These are phyloP conservation scores for Crataegus laevigata DNA, from an alignment of 306 rosid species.

Conservation along the genomic window DNA sequence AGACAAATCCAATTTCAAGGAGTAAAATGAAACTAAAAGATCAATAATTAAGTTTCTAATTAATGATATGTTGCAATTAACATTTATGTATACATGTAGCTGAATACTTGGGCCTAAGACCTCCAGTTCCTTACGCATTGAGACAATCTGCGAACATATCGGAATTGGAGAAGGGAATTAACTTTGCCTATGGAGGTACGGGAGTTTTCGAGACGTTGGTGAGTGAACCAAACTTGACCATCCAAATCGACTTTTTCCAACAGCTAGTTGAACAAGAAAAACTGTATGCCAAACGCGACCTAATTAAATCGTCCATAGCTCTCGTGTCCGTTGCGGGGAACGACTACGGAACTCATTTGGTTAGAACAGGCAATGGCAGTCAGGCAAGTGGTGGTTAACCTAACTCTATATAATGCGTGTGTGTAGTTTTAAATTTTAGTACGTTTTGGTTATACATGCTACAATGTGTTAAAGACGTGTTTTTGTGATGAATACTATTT, in stretches of 20 bases:
- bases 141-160: background rate
- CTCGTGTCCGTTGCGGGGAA: slow-evolving; percentile 25
- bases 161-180: slow-evolving; percentile 27
- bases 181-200: slow-evolving; percentile 52
- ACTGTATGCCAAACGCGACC: slow-evolving; percentile 24
- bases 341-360: slow-evolving; percentile 14
- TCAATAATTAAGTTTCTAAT: too few species aligned
- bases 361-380: background rate
- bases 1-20: too few species aligned
- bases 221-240: slow-evolving; percentile 39
- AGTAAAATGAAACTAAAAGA: too few species aligned
- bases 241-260: slow-evolving; percentile 37
- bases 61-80: too few species aligned
- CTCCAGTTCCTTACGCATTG: slow-evolving; percentile 24
- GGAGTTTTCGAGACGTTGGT: slow-evolving; percentile 41
- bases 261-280: slow-evolving; percentile 31
- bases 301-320: slow-evolving; percentile 14
- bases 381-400: slow-evolving; percentile 15
- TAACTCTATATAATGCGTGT: background rate
- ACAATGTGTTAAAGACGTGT: too few species aligned
- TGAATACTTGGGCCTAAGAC: slow-evolving; percentile 18
- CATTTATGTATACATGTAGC: slow-evolving; percentile 15
- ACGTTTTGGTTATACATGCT: too few species aligned
- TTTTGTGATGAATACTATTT: too few species aligned
- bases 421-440: too few species aligned